Base-by-base conservation (phyloP, 331 rosid genomes). In the Pyrus hybrid region DNA sequence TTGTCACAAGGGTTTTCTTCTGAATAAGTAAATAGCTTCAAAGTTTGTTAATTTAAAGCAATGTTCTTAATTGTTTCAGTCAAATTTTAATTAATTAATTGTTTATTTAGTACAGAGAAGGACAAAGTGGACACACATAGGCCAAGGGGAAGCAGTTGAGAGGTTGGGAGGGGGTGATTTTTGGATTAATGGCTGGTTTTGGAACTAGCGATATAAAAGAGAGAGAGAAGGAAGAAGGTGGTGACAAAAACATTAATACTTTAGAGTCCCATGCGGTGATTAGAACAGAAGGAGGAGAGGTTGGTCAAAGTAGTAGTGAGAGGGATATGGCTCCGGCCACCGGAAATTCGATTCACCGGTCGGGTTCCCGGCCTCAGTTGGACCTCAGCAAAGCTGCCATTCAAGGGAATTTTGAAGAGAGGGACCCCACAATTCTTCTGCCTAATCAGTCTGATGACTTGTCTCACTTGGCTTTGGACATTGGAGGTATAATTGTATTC, bases 341-440 rank as follows among this genome's bases (percentile, higher is more conserved):
- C 8, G 93, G 86, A 29, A 88, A 25, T 79, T 79, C 92, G 18
- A 93, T 93, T 62, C 96, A 87, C 80, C 71, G 94, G 73, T 90
- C 96, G 0, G 77, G 94, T 73, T 93, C 98, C 25, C 68, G 98
- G 76, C 98, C 98, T 3, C 98, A 82, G 69, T 85, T 93, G 29
- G 98, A 93, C 84, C 87, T 93, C 29, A 93, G 96, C 83, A 90
- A 90, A 78, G 98, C 98, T 41, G 95, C 88, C 72, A 90, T 93
- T 82, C 85, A 88, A 82, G 89, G 86, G 1, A 91, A 88, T 80
- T 82, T 83, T 18, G 95, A 89, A 76, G 95, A 87, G 81, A 90
- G 81, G 63, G 83, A 91, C 79, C 98, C 96, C 63, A 82, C 93
- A 1, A 93, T 93, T 66, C 85, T 93, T 78, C 71, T 93, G 80